These are phyloP conservation scores for Cordyceps cateniannulata DNA, from an alignment of 2,329 filamentous ascomycete genomes.

Conservation along the genomic window DNA sequence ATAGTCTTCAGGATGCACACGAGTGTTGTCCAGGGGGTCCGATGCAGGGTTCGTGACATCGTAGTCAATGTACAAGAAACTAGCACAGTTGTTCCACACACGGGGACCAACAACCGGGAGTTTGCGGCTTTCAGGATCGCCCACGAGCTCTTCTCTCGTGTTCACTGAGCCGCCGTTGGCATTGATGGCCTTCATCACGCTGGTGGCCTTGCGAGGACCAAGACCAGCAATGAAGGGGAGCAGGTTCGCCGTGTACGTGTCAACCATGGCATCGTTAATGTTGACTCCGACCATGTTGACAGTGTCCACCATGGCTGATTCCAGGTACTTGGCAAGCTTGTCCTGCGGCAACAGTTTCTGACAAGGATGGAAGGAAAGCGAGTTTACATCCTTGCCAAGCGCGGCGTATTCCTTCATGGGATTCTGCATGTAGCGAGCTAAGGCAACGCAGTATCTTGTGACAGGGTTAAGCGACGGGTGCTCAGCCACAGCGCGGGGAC, in stretches of 20 bases:
- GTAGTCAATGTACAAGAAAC: slow-evolving; percentile 86
- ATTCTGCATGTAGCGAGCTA: slow-evolving; percentile 90
- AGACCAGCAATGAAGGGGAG: slow-evolving; percentile 88
- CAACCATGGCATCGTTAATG: slow-evolving; percentile 82
- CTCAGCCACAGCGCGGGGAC: slow-evolving; percentile 68
- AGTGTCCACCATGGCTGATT: slow-evolving; percentile 97
- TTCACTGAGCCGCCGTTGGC: slow-evolving; percentile 81
- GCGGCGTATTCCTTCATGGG: slow-evolving; percentile 95
- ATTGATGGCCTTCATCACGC: slow-evolving; percentile 68
- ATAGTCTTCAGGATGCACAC: slow-evolving; percentile 97
- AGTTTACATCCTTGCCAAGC: slow-evolving; percentile 79
- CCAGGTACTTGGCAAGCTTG: slow-evolving; percentile 76
- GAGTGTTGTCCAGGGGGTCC: slow-evolving; percentile 92
- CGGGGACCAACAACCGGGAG: slow-evolving; percentile 76
- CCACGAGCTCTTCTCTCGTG: slow-evolving; percentile 80
- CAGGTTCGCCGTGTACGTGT: slow-evolving; percentile 77
- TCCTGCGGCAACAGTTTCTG: slow-evolving; percentile 85
- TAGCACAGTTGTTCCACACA: slow-evolving; percentile 95
- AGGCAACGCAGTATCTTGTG: slow-evolving; percentile 80
- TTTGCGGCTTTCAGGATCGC: slow-evolving; percentile 74
- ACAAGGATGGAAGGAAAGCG: slow-evolving; percentile 81
- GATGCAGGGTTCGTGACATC: slow-evolving; percentile 75
- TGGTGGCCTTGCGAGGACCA: slow-evolving; percentile 86
- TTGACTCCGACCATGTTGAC: slow-evolving; percentile 95
- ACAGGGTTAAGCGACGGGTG: slow-evolving; percentile 75